phyloP scores from a whole-genome alignment of 345 rosid genomes.

The Acer negundo region DNA sequence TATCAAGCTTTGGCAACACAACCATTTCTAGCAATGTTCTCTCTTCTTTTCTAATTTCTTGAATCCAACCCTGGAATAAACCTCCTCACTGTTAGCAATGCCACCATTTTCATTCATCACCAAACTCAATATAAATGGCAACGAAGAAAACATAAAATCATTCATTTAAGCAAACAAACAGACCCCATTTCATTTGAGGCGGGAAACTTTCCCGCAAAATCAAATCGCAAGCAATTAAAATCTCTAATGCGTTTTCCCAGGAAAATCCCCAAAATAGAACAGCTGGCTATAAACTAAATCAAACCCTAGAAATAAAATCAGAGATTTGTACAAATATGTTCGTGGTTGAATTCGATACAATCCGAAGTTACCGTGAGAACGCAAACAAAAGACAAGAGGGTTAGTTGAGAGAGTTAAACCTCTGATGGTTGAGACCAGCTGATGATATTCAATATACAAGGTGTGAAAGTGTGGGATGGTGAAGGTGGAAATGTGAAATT shows the following conservation, averaged over 20 bases:
- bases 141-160: background rate
- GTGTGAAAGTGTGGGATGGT: background rate
- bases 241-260: background rate
- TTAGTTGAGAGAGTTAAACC: background rate
- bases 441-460: background rate
- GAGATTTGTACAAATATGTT: background rate
- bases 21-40: conserved; percentile 6
- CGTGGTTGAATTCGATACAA: background rate
- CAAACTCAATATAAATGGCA: conserved; percentile 1
- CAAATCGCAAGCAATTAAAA: background rate
- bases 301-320: background rate
- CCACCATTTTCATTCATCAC: background rate
- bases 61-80: conserved; percentile 8
- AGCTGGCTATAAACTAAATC: background rate
- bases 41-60: background rate
- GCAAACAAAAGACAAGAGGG: background rate
- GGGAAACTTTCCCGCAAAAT: background rate
- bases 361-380: background rate
- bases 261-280: background rate
- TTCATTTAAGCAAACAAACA: background rate
- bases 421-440: background rate
- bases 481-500: background rate
- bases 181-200: background rate
- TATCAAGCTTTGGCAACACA: conserved; percentile 7
- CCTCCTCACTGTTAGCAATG: background rate